phyloP scores from a whole-genome alignment of 164 flowering plant species.

The Sextonia rubra region DNA sequence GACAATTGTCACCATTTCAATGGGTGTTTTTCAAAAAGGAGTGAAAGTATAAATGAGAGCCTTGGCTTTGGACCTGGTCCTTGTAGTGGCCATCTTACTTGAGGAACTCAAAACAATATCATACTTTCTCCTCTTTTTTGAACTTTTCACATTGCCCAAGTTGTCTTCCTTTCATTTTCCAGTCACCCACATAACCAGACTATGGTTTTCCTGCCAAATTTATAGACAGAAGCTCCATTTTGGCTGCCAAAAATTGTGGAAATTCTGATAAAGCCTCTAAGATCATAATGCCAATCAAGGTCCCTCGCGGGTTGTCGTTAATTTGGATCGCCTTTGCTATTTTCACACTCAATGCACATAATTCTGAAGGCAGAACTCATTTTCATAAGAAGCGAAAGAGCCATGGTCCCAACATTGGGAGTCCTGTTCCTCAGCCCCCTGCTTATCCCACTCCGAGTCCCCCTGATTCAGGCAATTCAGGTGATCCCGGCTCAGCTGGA shows the following conservation, averaged over 20 bases:
- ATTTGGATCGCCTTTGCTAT: constrained; percentile 16
- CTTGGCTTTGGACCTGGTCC: neutral
- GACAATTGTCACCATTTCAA: constrained; percentile 30
- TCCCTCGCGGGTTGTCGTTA: constrained; percentile 15
- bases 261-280: neutral
- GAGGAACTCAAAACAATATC: constrained; percentile 9
- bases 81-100: constrained; percentile 15
- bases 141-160: neutral
- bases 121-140: constrained; percentile 2
- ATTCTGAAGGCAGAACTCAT: constrained; percentile 55
- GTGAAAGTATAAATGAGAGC: constrained; percentile 24
- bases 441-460: constrained; percentile 17
- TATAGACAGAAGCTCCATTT: neutral
- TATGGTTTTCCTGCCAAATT: neutral
- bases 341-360: constrained; percentile 16
- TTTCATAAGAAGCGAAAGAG: constrained; percentile 37
- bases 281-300: constrained; percentile 25
- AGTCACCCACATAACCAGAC: neutral
- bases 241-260: neutral
- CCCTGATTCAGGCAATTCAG: constrained; percentile 34
- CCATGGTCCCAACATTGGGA: constrained; percentile 1
- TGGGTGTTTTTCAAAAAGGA: neutral
- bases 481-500: constrained; percentile 15
- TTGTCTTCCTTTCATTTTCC: constrained; percentile 15
- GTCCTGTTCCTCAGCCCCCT: constrained; percentile 20